Evolutionary conservation across 148 eudicot genomes (phyloP).

Genomic region (Linanthus parryae): DNA sequence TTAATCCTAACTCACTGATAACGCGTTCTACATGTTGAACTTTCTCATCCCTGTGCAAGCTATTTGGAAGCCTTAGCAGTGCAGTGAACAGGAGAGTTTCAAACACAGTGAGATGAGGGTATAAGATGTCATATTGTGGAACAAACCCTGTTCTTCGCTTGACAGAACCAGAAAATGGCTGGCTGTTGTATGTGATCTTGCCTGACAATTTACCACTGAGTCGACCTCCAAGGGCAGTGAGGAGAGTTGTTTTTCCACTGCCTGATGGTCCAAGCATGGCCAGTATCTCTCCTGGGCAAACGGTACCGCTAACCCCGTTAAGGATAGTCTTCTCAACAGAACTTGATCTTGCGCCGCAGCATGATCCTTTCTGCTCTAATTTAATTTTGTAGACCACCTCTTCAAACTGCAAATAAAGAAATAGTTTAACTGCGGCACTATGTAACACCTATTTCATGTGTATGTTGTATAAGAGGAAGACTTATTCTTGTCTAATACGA

Average conservation of each 20-base stretch:
- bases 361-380: constrained; percentile 28
- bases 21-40: constrained; percentile 67
- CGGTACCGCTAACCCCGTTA: constrained; percentile 77
- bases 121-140: constrained; percentile 78
- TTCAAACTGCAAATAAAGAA: constrained; percentile 53
- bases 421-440: background rate
- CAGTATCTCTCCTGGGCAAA: constrained; percentile 79
- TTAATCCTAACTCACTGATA: constrained; percentile 55
- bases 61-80: constrained; percentile 66
- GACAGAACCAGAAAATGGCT: constrained; percentile 59
- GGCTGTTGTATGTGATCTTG: constrained; percentile 74
- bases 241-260: constrained; percentile 94
- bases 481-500: background rate
- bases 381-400: constrained; percentile 88
- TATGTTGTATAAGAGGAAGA: background rate
- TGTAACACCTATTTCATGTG: background rate
- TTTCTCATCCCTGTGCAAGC: constrained; percentile 44
- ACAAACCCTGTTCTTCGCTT: constrained; percentile 82
- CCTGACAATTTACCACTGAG: constrained; percentile 56
- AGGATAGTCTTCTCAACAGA: constrained; percentile 69
- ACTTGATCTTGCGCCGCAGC: constrained; percentile 30
- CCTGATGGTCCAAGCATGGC: constrained; percentile 99
- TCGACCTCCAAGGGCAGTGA: constrained; percentile 95
- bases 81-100: constrained; percentile 92
- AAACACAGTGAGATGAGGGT: constrained; percentile 86